Conservation (phyloP, 176 grass and related monocot genomes). For the Neostapfia colusana region DNA sequence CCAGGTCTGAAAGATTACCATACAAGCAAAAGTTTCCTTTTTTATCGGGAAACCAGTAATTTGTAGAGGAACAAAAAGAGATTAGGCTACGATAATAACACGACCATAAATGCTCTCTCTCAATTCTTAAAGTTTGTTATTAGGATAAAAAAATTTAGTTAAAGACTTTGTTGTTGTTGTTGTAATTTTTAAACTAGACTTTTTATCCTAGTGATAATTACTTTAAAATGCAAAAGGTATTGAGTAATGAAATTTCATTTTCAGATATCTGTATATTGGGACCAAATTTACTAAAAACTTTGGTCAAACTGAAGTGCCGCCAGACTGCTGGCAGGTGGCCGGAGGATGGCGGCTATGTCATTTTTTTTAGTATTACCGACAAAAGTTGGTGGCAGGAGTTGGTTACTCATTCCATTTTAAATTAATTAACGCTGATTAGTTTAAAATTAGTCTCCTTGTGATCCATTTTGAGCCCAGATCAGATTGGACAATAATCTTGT, state of each 20-base stretch:
- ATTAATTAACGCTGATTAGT: too few relatives aligned
- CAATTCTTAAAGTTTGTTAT: too few relatives aligned
- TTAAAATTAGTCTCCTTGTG: too few relatives aligned
- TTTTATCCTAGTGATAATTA: too few relatives aligned
- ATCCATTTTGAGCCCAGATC: too few relatives aligned
- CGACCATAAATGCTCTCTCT: too few relatives aligned
- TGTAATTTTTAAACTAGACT: too few relatives aligned
- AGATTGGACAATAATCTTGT: too few relatives aligned
- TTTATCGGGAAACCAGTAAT: neutral
- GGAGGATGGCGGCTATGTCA: neutral
- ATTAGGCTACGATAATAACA: neutral
- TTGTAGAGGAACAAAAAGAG: neutral
- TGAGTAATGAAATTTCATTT: neutral
- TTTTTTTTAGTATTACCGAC: neutral
- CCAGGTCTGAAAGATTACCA: neutral
- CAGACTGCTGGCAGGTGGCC: neutral
- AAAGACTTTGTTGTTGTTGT: too few relatives aligned
- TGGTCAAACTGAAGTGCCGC: neutral
- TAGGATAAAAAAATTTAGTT: too few relatives aligned
- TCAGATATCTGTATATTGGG: neutral
- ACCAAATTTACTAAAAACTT: neutral
- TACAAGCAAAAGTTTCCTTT: neutral
- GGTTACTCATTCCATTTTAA: too few relatives aligned
- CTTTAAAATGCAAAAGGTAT: too few relatives aligned
- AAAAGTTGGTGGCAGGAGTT: neutral